Percentiles rank a stretch among this genome's conserved stretches.
These are phyloP conservation scores for Aspergillus indologenus DNA, from an alignment of 495 filamentous ascomycete species.

Conservation along the genomic window DNA sequence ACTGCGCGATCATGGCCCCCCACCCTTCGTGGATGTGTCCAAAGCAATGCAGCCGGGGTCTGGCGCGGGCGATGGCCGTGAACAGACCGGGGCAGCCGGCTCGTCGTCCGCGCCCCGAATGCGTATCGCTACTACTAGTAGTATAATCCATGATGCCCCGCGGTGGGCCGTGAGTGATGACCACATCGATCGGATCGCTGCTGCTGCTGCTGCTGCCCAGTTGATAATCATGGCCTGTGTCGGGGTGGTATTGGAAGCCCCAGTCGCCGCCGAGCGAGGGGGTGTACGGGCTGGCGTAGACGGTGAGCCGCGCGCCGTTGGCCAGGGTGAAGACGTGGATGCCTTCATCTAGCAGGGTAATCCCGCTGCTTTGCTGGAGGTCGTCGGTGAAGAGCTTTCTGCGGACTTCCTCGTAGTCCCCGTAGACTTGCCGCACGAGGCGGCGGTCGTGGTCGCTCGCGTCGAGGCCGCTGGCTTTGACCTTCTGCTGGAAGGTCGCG, in stretches of 20 bases:
- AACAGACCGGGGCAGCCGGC: conserved; percentile 60
- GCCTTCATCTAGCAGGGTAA: conserved; percentile 62
- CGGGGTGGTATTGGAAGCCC: conserved; percentile 57
- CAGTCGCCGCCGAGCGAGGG: conserved; percentile 53
- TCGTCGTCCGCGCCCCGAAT: conserved; percentile 24
- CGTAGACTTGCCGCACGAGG: conserved; percentile 29
- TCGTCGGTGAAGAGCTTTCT: conserved; percentile 25
- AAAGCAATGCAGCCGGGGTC: conserved; percentile 64
- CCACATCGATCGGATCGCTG: conserved; percentile 61
- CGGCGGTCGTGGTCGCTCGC: conserved; percentile 20
- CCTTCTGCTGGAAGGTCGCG: conserved; percentile 31
- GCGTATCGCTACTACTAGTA: too few species aligned
- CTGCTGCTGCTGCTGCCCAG: conserved; percentile 19
- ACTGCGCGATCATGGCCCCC: conserved; percentile 47
- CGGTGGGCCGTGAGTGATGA: conserved; percentile 70
- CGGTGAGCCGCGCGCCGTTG: conserved; percentile 56
- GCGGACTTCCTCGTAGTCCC: conserved; percentile 27
- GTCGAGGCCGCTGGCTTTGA: conserved; percentile 21
- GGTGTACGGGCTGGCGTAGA: conserved; percentile 67
- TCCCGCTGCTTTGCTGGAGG: conserved; percentile 33
- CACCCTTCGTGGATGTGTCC: conserved; percentile 71
- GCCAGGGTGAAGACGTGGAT: conserved; percentile 48
- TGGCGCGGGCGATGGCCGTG: conserved; percentile 48
- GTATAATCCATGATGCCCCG: conserved; percentile 51
- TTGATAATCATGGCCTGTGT: conserved; percentile 46